Conservation (phyloP, 164 flowering plant species). For the Protea cynaroides region DNA sequence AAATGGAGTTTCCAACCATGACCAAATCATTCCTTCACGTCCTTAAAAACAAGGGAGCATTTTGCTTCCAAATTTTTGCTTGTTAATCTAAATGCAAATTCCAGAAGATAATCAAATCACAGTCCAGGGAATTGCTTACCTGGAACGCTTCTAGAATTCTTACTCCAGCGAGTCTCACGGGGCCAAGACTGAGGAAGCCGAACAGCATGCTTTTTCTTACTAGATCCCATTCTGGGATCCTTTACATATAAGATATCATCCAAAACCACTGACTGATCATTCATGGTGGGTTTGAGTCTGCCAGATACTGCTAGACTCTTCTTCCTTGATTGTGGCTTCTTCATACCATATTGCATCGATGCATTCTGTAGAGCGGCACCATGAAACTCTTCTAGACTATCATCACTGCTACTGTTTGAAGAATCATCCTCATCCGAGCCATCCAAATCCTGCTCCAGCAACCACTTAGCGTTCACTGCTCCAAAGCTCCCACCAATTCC, state of each 20-base stretch:
- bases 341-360: conserved; percentile 66
- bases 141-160: conserved; percentile 40
- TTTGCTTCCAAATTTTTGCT: too few relatives aligned
- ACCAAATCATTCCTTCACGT: too few relatives aligned
- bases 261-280: conserved; percentile 22
- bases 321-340: conserved; percentile 32
- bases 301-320: conserved; percentile 12
- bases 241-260: conserved; percentile 63
- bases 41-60: too few relatives aligned
- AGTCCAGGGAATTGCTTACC: conserved; percentile 34
- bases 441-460: conserved; percentile 28
- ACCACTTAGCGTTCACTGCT: conserved; percentile 43
- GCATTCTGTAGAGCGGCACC: conserved; percentile 62
- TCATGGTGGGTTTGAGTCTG: conserved; percentile 14
- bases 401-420: conserved; percentile 40
- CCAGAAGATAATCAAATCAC: too few relatives aligned
- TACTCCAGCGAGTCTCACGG: conserved; percentile 43
- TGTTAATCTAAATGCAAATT: too few relatives aligned
- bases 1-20: too few relatives aligned
- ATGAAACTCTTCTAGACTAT: conserved; percentile 41
- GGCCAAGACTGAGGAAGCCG: conserved; percentile 67
- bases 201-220: conserved; percentile 49
- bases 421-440: conserved; percentile 41
- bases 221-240: conserved; percentile 54
- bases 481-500: conserved; percentile 77